Conservation (phyloP, 2,329 filamentous ascomycete genomes). For the Aphanoascus verrucosus region DNA sequence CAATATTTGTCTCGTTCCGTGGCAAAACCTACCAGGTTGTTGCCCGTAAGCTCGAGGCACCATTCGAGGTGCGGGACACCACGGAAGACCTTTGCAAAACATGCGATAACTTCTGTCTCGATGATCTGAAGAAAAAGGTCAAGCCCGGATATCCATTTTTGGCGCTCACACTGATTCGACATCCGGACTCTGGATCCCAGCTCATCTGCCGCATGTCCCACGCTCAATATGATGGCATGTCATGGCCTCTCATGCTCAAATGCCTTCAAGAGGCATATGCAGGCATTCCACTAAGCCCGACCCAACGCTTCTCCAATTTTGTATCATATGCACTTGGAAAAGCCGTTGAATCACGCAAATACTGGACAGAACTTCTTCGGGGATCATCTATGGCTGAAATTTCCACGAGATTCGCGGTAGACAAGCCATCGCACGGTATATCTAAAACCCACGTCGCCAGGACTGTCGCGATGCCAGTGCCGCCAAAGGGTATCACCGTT, state of each 20-base stretch:
- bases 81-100: conserved; percentile 38
- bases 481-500: conserved; percentile 44
- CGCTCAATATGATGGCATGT: conserved; percentile 54
- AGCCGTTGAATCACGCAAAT: conserved; percentile 5
- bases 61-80: conserved; percentile 36
- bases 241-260: conserved; percentile 36
- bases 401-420: neutral
- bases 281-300: neutral
- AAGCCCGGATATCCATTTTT: neutral
- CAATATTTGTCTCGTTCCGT: conserved; percentile 43
- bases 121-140: conserved; percentile 38
- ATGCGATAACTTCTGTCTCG: conserved; percentile 37
- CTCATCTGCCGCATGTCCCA: conserved; percentile 51
- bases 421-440: neutral
- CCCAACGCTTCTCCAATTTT: neutral
- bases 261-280: conserved; percentile 1
- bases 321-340: conserved; percentile 4
- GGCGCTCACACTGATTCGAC: neutral
- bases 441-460: neutral
- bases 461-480: conserved; percentile 37
- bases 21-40: conserved; percentile 42
- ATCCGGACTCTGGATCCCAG: conserved; percentile 18
- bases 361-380: conserved; percentile 7
- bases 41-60: conserved; percentile 38
- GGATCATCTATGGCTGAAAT: conserved; percentile 4